phyloP scores from a whole-genome alignment of 2,329 filamentous ascomycete species.

The Trichophyton mentagrophytes region DNA sequence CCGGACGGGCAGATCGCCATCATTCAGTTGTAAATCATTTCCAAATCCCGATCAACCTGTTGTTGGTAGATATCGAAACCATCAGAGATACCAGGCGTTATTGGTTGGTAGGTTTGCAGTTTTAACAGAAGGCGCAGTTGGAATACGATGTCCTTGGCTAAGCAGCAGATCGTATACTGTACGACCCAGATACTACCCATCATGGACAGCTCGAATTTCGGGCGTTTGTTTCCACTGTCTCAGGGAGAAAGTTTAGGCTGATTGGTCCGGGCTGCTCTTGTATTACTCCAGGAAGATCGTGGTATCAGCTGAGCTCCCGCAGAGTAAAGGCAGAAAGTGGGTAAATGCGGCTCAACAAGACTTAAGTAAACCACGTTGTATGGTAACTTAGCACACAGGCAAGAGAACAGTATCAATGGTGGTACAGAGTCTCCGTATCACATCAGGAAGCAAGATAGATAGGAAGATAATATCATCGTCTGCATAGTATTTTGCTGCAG shows the following conservation, averaged over 20 bases:
- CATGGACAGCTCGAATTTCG: neutral
- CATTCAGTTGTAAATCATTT: neutral
- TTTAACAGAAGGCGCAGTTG: neutral
- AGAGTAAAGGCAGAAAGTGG: neutral
- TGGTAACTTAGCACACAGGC: neutral
- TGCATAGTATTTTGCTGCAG: neutral
- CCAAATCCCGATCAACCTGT: neutral
- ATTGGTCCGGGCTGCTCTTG: neutral
- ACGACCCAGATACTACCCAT: neutral
- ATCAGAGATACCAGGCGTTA: neutral
- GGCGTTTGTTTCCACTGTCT: neutral
- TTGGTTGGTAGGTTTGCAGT: neutral
- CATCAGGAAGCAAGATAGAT: neutral
- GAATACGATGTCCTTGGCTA: neutral
- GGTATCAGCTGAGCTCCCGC: neutral
- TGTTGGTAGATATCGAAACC: neutral
- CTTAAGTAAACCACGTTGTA: neutral
- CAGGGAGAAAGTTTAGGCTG: neutral
- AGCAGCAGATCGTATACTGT: slow-evolving; percentile 1
- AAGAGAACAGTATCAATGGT: neutral
- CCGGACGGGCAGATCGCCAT: neutral
- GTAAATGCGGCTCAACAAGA: neutral
- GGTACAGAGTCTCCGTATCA: neutral
- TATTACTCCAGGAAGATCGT: neutral
- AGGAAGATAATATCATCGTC: neutral